These are phyloP conservation scores for Magnolia changhungtana DNA, from an alignment of 164 flowering plant species.

Conservation along the genomic window DNA sequence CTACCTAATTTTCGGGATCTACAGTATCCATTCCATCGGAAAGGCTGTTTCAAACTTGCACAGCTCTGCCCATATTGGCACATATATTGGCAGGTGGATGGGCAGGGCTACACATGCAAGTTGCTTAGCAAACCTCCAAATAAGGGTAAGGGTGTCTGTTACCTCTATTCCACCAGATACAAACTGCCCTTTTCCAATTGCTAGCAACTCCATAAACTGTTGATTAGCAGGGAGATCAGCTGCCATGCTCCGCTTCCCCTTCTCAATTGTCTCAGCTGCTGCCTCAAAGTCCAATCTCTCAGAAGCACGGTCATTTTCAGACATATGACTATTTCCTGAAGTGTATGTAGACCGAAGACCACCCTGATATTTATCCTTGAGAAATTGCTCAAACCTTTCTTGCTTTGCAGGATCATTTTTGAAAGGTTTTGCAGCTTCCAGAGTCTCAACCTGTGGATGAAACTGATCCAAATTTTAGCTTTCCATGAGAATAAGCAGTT, in stretches of 20 bases:
- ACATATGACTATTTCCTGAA: slow-evolving; percentile 61
- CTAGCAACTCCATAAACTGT: slow-evolving; percentile 35
- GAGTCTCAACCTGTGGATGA: slow-evolving; percentile 21
- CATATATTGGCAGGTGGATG: no score
- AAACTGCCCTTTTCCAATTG: slow-evolving; percentile 53
- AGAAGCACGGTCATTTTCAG: slow-evolving; percentile 89
- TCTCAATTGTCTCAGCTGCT: slow-evolving; percentile 77
- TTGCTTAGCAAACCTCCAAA: background rate
- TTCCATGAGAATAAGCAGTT: background rate
- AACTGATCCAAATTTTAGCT: background rate
- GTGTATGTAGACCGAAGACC: slow-evolving; percentile 74
- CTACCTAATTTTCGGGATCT: background rate
- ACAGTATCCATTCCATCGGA: background rate
- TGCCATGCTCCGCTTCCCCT: slow-evolving; percentile 40
- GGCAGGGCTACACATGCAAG: background rate
- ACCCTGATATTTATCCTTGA: slow-evolving; percentile 85
- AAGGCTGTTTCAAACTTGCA: background rate
- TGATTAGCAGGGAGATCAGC: slow-evolving; percentile 23
- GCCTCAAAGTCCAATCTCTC: slow-evolving; percentile 97
- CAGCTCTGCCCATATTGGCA: background rate
- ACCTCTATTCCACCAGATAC: slow-evolving; percentile 73
- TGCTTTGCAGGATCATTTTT: slow-evolving; percentile 82
- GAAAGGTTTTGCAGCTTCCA: slow-evolving; percentile 65
- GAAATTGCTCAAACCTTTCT: slow-evolving; percentile 84
- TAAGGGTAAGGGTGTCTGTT: background rate